phyloP scores from a whole-genome alignment of 768 basidiomycete genomes.

The Panaeolus cyanescens region DNA sequence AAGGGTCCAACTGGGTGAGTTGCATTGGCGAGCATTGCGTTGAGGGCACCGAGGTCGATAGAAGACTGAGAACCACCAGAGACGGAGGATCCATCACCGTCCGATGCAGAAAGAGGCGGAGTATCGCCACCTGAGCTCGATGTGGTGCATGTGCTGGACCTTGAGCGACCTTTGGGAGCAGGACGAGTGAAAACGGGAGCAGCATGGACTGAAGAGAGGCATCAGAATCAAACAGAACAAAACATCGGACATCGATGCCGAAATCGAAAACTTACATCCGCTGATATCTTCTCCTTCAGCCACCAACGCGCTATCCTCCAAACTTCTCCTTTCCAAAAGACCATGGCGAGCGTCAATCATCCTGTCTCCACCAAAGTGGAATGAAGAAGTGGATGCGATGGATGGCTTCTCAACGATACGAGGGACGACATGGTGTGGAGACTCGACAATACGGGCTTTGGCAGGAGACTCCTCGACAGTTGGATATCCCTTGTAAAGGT shows the following conservation, averaged over 20 bases:
- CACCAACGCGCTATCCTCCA: slow-evolving; percentile 65
- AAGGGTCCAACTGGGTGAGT: slow-evolving; percentile 51
- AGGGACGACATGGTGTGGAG: neutral
- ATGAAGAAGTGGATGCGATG: slow-evolving; percentile 64
- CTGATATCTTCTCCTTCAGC: slow-evolving; percentile 67
- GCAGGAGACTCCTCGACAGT: slow-evolving; percentile 41
- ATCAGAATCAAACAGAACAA: slow-evolving; percentile 13
- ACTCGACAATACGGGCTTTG: slow-evolving; percentile 33
- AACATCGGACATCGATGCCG: neutral
- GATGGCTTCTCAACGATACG: slow-evolving; percentile 61
- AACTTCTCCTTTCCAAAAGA: slow-evolving; percentile 62
- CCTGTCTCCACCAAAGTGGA: slow-evolving; percentile 64
- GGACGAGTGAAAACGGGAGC: slow-evolving; percentile 67
- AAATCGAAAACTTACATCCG: slow-evolving; percentile 46
- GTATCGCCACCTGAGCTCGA: slow-evolving; percentile 70
- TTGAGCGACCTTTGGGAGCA: slow-evolving; percentile 47
- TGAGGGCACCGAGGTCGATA: slow-evolving; percentile 69
- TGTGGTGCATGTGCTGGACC: slow-evolving; percentile 69
- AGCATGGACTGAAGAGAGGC: slow-evolving; percentile 36
- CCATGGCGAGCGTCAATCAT: slow-evolving; percentile 69
- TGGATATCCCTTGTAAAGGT: slow-evolving; percentile 23
- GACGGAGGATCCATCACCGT: slow-evolving; percentile 49
- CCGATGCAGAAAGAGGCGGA: slow-evolving; percentile 68
- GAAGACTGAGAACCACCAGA: slow-evolving; percentile 79
- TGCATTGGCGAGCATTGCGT: slow-evolving; percentile 53